Conservation (phyloP, 345 rosid genomes). For the Noccaea bulbosa region DNA sequence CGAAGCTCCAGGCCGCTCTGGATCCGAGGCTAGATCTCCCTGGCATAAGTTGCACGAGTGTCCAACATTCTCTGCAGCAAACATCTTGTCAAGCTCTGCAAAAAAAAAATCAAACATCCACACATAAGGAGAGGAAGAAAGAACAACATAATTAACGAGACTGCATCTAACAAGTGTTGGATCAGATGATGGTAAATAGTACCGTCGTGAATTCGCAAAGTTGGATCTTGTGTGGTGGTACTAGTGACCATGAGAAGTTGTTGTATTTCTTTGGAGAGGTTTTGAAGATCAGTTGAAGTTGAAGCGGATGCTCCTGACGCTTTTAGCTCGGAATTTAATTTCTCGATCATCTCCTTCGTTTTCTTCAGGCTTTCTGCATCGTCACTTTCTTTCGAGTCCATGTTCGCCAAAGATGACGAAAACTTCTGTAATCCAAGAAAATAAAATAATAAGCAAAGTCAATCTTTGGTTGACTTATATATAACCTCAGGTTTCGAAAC, state of each 20-base stretch:
- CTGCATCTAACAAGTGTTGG: no score
- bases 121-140: background rate
- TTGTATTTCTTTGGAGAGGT: background rate
- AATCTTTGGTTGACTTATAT: slow-evolving; percentile 9
- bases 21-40: slow-evolving; percentile 34
- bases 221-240: background rate
- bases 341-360: background rate
- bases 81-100: slow-evolving; percentile 34
- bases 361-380: background rate
- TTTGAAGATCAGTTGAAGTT: background rate
- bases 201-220: slow-evolving; percentile 16
- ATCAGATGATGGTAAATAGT: background rate
- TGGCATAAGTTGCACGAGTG: slow-evolving; percentile 36
- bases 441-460: slow-evolving; percentile 8
- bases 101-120: background rate
- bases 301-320: slow-evolving; percentile 14
- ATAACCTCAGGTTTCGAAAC: slow-evolving; percentile 9
- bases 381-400: slow-evolving; percentile 6
- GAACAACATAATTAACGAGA: no score
- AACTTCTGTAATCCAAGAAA: slow-evolving; percentile 4
- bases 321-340: background rate
- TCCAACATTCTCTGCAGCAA: slow-evolving; percentile 37
- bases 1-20: slow-evolving; percentile 34
- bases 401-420: slow-evolving; percentile 6
- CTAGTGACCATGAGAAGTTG: background rate